These are phyloP conservation scores for Dothidotthia symphoricarpi DNA, from an alignment of 2,329 filamentous ascomycete species.

Conservation along the genomic window DNA sequence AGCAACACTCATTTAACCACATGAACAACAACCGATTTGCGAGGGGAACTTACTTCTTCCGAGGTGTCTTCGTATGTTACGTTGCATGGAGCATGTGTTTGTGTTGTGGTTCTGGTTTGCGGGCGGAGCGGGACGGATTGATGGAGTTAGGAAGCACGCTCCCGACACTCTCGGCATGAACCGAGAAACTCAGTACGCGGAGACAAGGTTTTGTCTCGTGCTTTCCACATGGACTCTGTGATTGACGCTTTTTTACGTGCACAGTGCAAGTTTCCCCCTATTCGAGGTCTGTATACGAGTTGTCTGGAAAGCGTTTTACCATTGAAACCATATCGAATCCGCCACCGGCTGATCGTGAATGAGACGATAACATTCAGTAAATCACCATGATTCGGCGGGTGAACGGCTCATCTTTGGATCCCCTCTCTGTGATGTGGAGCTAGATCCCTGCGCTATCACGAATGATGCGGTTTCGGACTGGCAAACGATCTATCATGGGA, in stretches of 20 bases:
- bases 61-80: background rate
- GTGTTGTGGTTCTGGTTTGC: slow-evolving; percentile 20
- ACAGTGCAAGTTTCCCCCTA: background rate
- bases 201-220: background rate
- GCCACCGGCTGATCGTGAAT: slow-evolving; percentile 10
- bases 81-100: slow-evolving; percentile 1
- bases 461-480: slow-evolving; percentile 17
- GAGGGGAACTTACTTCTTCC: background rate
- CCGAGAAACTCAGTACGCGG: slow-evolving; percentile 15
- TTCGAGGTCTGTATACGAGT: too few species aligned
- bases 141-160: slow-evolving; percentile 29
- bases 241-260: background rate
- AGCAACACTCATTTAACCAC: slow-evolving; percentile 5
- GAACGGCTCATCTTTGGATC: slow-evolving; percentile 14
- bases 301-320: too few species aligned
- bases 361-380: slow-evolving; percentile 8
- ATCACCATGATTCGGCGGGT: slow-evolving; percentile 21
- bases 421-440: slow-evolving; percentile 23
- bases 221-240: slow-evolving; percentile 1
- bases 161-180: slow-evolving; percentile 28
- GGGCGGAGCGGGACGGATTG: slow-evolving; percentile 35
- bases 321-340: slow-evolving; percentile 1
- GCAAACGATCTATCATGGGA: slow-evolving; percentile 11
- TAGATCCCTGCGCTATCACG: slow-evolving; percentile 18
- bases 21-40: too few species aligned